phyloP scores from a whole-genome alignment of 2,329 filamentous ascomycete species.

The Pezicula carpinea region DNA sequence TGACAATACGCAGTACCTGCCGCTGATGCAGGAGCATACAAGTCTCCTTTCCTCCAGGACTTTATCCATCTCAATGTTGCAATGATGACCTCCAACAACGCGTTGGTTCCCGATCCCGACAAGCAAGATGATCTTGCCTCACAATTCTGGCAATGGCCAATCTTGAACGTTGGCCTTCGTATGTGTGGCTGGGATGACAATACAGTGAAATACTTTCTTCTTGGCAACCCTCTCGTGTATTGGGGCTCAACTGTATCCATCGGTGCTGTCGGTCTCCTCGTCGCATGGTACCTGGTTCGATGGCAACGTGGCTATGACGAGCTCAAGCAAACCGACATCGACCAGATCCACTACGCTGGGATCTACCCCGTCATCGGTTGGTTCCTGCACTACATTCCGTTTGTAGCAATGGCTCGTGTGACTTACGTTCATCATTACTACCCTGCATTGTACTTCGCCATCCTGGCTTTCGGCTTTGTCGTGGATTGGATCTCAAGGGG shows the following conservation, averaged over 20 bases:
- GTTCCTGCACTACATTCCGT: conserved; percentile 94
- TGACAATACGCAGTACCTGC: conserved; percentile 63
- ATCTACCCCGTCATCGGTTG: conserved; percentile 90
- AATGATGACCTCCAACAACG: conserved; percentile 99
- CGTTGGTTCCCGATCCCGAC: conserved; percentile 92
- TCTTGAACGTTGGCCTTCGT: conserved; percentile 88
- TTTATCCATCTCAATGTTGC: conserved; percentile 98
- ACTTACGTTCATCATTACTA: conserved; percentile 99
- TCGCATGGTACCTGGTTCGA: conserved; percentile 81
- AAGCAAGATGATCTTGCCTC: conserved; percentile 98
- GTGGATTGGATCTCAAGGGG: conserved; percentile 76
- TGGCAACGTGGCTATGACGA: conserved; percentile 95
- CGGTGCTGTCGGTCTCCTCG: conserved; percentile 64
- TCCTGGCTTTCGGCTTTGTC: conserved; percentile 82
- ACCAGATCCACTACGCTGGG: conserved; percentile 91
- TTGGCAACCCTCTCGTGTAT: conserved; percentile 94
- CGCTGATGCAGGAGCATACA: conserved; percentile 86
- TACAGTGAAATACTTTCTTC: conserved; percentile 96
- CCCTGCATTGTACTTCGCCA: conserved; percentile 95
- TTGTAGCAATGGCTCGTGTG: conserved; percentile 95
- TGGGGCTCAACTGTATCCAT: conserved; percentile 86
- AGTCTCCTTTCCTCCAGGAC: conserved; percentile 94
- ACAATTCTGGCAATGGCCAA: conserved; percentile 97
- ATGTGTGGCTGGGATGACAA: conserved; percentile 99
- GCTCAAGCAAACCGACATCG: conserved; percentile 73